Conservation (phyloP, 768 basidiomycete species). For the Agaricus blazei region DNA sequence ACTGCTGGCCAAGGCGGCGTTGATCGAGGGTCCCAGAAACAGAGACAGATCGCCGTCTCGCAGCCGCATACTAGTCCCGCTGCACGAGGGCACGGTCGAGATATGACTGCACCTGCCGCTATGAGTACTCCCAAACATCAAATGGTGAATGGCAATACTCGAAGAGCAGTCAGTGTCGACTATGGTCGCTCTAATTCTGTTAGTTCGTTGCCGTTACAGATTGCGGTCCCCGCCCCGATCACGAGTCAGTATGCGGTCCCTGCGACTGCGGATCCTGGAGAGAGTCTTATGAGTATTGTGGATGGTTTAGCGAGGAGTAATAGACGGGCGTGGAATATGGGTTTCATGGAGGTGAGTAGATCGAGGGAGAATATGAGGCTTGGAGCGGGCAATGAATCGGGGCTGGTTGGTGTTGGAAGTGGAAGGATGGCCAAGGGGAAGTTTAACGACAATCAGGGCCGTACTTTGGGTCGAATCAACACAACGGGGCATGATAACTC, state of each 20-base stretch:
- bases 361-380: neutral
- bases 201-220: neutral
- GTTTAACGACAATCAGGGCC: neutral
- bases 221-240: neutral
- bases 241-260: neutral
- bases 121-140: no score
- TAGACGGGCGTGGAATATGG: slow-evolving; percentile 20
- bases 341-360: slow-evolving; percentile 15
- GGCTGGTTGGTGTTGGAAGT: neutral
- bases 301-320: slow-evolving; percentile 46
- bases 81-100: no score
- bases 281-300: slow-evolving; percentile 64
- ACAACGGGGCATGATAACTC: neutral
- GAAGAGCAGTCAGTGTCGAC: slow-evolving; percentile 1
- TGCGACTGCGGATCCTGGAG: neutral
- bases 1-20: neutral
- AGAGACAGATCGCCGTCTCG: neutral
- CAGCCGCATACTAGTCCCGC: neutral
- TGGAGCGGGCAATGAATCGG: neutral
- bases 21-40: neutral
- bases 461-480: neutral
- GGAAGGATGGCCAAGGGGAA: neutral
- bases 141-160: neutral
- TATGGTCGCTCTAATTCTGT: neutral
- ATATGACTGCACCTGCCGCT: slow-evolving; percentile 2